Conservation (phyloP, 305 asterid genomes). For the Fraxinus baroniana region DNA sequence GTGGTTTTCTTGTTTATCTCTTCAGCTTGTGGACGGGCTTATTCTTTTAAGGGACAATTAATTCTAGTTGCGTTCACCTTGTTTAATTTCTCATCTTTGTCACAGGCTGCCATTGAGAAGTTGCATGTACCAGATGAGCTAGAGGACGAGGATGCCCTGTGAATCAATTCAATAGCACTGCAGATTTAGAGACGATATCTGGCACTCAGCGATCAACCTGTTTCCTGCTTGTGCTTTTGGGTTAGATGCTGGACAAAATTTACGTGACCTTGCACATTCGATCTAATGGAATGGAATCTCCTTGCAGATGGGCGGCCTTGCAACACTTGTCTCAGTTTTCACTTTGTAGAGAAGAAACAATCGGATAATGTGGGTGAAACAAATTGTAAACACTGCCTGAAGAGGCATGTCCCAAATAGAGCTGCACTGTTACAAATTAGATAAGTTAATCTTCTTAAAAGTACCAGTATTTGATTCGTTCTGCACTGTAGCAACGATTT, state of each 20-base stretch:
- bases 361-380: not conserved
- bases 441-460: not conserved
- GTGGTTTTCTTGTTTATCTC: conserved; percentile 28
- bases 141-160: conserved; percentile 56
- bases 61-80: conserved; percentile 11
- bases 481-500: not conserved
- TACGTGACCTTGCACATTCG: not conserved
- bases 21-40: not conserved
- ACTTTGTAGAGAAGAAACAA: not conserved
- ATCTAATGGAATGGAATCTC: not conserved
- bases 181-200: conserved; percentile 11
- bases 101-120: conserved; percentile 91
- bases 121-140: conserved; percentile 86
- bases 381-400: not conserved
- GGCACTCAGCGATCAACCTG: conserved; percentile 24
- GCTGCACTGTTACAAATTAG: not conserved
- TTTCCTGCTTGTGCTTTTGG: conserved; percentile 39
- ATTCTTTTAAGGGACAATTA: not conserved
- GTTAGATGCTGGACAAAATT: conserved; percentile 17
- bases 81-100: conserved; percentile 17
- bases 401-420: not conserved
- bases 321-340: not conserved
- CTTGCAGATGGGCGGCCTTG: conserved; percentile 1
- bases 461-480: not conserved
- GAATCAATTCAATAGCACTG: conserved; percentile 30